Evolutionary conservation across 2,329 filamentous ascomycete species (phyloP).

Genomic region (Cladosporium oxysporum): DNA sequence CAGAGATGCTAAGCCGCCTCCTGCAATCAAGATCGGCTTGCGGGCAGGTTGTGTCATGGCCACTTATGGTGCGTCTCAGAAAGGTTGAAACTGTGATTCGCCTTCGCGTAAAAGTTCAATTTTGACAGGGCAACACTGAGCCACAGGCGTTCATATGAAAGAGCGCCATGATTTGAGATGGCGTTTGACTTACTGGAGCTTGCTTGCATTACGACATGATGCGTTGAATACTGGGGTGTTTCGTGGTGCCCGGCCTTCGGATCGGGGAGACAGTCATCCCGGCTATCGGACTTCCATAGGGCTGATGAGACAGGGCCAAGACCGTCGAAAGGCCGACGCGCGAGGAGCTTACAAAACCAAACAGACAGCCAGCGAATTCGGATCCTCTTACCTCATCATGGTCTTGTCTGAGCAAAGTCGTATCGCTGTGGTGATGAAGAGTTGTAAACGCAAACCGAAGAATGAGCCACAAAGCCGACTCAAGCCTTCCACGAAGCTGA

Average conservation of each 20-base stretch:
- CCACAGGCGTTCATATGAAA: not conserved
- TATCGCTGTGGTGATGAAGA: not conserved
- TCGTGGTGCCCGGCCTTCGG: not conserved
- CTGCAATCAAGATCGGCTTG: conserved; percentile 47
- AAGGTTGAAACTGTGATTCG: not conserved
- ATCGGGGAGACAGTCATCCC: not conserved
- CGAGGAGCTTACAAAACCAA: not conserved
- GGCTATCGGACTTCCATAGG: not conserved
- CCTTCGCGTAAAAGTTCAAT: not conserved
- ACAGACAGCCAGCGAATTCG: not conserved
- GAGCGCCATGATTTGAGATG: not conserved
- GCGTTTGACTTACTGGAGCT: not conserved
- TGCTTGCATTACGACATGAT: not conserved
- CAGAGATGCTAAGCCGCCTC: conserved; percentile 43
- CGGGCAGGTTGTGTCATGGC: conserved; percentile 20
- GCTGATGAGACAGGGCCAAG: not conserved
- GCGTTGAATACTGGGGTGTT: not conserved
- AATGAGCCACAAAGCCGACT: not conserved
- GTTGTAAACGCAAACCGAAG: not conserved
- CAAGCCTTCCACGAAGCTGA: too few relatives aligned
- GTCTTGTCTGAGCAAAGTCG: not conserved
- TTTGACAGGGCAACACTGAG: not conserved
- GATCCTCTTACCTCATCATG: not conserved
- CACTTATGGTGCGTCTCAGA: not conserved
- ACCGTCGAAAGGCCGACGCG: not conserved